Evolutionary conservation across 371 early-diverging fungal genomes (phyloP), one percentile per base, ranked within the genome.

Genomic region (Saksenaea oblongispora): DNA sequence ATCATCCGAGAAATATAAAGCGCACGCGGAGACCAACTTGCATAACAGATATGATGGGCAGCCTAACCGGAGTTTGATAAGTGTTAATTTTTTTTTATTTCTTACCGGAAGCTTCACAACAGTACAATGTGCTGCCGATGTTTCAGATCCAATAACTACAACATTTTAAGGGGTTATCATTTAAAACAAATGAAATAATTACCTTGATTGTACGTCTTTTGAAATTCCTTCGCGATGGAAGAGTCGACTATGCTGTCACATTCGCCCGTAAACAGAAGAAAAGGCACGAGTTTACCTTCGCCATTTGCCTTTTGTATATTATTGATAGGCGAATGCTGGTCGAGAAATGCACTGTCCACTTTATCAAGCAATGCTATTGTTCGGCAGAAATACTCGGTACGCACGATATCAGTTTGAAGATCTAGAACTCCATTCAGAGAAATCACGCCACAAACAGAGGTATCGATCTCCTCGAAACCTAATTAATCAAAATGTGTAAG

Each of bases 391-490:
- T 61, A 73, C 0, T 54, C 44, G n/a, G 72, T 70, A 9, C 54
- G 44, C 18, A 58, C 61, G 15, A 58, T 28, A 7, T 71, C 61
- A 31, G 54, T 60, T n/a, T 64, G 35, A 15, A 84, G 17, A 56
- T 88, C 84, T 41, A 87, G 51, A 13, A 61, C 61, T 24, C 83
- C 87, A 62, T 77, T 86, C 5, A 83, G 47, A 31, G 72, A 66
- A 14, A 86, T 63, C 3, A 83, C 82, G 17, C 84, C 88, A 56
- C 82, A 84, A 0, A 91, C 84, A 28, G 80, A 67, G 0, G 91
- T 90, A 67, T 92, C 91, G 1, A 87, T 83, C 3, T 70, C 34
- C 57, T 91, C 92, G 63, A 90, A 92, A 22, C 89, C 89, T 67
- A 9, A 56, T 55, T 34, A 28, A 31, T 26, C 22, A 5, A 31